phyloP scores from a whole-genome alignment of 1,139 yeast species.

The Blastobotrys apis region DNA sequence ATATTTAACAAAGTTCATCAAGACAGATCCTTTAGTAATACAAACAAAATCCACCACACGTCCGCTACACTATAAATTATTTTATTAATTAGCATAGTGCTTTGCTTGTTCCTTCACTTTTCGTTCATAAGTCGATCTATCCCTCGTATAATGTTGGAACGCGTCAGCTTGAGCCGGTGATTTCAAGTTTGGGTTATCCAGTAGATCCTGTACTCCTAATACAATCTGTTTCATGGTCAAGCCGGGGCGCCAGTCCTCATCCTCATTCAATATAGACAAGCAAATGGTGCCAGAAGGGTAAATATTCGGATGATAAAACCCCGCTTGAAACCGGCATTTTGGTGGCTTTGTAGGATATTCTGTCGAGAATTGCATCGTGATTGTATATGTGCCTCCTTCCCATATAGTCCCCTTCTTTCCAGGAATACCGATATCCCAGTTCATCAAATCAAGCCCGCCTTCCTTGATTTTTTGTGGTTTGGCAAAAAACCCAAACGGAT shows the following conservation, averaged over 20 bases:
- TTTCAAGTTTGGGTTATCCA: conserved; percentile 86
- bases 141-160: conserved; percentile 62
- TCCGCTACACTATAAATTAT: background rate
- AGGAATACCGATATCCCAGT: conserved; percentile 94
- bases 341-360: conserved; percentile 98
- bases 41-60: background rate
- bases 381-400: conserved; percentile 87
- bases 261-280: conserved; percentile 86
- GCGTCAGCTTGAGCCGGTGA: conserved; percentile 99
- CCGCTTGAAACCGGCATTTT: conserved; percentile 79
- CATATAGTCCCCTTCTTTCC: conserved; percentile 84
- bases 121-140: conserved; percentile 67
- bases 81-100: conserved; percentile 36
- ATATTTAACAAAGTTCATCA: background rate
- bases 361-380: conserved; percentile 74
- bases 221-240: conserved; percentile 86
- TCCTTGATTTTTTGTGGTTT: conserved; percentile 74
- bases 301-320: conserved; percentile 93
- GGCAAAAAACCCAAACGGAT: conserved; percentile 95
- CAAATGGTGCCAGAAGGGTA: conserved; percentile 97
- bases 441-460: conserved; percentile 78
- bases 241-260: conserved; percentile 98
- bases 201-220: conserved; percentile 86
- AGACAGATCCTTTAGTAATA: background rate
- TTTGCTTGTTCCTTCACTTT: conserved; percentile 80